These are phyloP conservation scores for Nicotiana sylvestris DNA, from an alignment of 257 asterid genomes.

Conservation along the genomic window DNA sequence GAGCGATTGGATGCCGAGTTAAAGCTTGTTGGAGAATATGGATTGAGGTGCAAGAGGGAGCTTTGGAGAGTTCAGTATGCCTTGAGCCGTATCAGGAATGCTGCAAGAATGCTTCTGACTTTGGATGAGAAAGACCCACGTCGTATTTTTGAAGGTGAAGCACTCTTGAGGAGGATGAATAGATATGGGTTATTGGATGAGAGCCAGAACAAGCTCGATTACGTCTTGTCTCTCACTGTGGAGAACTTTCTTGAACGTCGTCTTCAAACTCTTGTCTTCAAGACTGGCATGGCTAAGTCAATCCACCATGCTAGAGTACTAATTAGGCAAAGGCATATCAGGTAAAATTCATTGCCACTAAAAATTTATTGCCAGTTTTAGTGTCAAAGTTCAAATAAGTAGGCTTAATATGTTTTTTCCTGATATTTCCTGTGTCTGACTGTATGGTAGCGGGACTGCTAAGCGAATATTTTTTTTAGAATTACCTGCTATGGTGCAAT, in stretches of 20 bases:
- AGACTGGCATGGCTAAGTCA: constrained; percentile 69
- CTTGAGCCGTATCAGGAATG: constrained; percentile 58
- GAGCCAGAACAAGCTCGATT: constrained; percentile 68
- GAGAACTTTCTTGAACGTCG: constrained; percentile 70
- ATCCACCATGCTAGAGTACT: constrained; percentile 71
- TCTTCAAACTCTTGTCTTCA: constrained; percentile 59
- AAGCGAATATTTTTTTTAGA: not conserved
- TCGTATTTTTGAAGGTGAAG: constrained; percentile 66
- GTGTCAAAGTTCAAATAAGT: not conserved
- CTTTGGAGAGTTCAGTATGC: constrained; percentile 68
- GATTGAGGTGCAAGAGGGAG: constrained; percentile 59
- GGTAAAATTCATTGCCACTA: constrained; percentile 21
- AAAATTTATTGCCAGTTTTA: not conserved
- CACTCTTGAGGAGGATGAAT: constrained; percentile 67
- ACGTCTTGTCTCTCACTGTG: constrained; percentile 59
- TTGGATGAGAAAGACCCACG: constrained; percentile 64
- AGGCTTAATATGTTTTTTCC: too few species aligned
- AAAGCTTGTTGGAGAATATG: constrained; percentile 62
- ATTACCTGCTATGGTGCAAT: not conserved
- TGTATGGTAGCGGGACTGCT: too few species aligned
- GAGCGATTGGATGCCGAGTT: constrained; percentile 62
- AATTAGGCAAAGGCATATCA: constrained; percentile 63
- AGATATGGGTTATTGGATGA: constrained; percentile 49
- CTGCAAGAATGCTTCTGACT: constrained; percentile 54
- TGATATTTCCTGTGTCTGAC: too few species aligned